Evolutionary conservation across 148 eudicot species (phyloP).

Genomic region (Cornus controversa): DNA sequence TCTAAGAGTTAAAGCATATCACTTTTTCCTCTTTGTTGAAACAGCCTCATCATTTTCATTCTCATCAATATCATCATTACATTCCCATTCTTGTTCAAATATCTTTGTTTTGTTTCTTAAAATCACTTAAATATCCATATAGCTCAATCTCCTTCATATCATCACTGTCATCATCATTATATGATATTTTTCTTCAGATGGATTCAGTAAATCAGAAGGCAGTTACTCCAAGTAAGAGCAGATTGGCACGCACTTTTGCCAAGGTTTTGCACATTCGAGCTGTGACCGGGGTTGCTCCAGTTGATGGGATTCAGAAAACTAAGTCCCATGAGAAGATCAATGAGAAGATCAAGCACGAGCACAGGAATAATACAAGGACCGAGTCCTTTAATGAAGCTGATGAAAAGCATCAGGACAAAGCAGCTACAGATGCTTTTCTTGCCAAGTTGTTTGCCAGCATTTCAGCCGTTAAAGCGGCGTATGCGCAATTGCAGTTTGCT

Average conservation of each 20-base stretch:
- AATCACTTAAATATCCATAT: constrained; percentile 15
- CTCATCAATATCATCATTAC: constrained; percentile 8
- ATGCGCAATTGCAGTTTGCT: constrained; percentile 74
- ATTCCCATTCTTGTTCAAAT: constrained; percentile 14
- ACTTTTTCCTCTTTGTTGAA: constrained; percentile 37
- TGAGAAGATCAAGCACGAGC: constrained; percentile 30
- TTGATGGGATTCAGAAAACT: constrained; percentile 42
- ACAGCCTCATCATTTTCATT: constrained; percentile 25
- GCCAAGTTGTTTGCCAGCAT: constrained; percentile 74
- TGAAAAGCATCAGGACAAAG: constrained; percentile 37
- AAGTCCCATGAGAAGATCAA: constrained; percentile 35
- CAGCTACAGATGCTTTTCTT: constrained; percentile 60
- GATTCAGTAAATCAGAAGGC: constrained; percentile 44
- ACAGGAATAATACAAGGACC: background rate
- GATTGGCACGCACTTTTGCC: constrained; percentile 67
- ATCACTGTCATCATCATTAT: background rate
- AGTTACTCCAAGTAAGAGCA: constrained; percentile 60
- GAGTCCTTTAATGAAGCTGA: constrained; percentile 21
- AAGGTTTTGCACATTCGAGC: constrained; percentile 69
- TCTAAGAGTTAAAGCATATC: constrained; percentile 51
- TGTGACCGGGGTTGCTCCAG: constrained; percentile 48
- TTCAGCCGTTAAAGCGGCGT: constrained; percentile 79
- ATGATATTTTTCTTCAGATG: constrained; percentile 45
- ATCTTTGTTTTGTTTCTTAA: constrained; percentile 13
- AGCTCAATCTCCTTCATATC: constrained; percentile 4